These are phyloP conservation scores for Aspergillus egyptiacus DNA, from an alignment of 495 filamentous ascomycete species.

Conservation along the genomic window DNA sequence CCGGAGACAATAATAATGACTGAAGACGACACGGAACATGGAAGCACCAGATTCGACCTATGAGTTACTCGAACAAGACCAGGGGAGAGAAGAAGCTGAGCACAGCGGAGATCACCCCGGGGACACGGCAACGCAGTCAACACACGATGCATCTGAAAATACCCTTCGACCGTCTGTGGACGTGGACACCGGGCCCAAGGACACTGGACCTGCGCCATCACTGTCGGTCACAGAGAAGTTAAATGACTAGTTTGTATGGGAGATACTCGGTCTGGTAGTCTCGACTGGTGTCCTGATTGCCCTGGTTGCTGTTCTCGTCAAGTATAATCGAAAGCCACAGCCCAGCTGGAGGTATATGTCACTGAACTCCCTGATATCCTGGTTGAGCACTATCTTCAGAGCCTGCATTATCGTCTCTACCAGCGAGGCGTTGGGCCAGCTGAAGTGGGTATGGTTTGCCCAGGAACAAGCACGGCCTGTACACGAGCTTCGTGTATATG, in stretches of 20 bases:
- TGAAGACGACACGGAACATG: no score
- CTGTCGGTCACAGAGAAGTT: neutral
- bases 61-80: no score
- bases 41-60: no score
- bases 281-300: neutral
- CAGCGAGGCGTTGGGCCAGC: slow-evolving; percentile 14
- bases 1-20: no score
- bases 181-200: no score
- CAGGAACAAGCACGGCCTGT: slow-evolving; percentile 9
- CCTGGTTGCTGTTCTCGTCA: neutral
- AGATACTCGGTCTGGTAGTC: neutral
- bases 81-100: no score
- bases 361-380: slow-evolving; percentile 16
- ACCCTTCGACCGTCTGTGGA: no score
- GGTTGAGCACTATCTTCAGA: slow-evolving; percentile 13
- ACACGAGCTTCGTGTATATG: slow-evolving; percentile 7
- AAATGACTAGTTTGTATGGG: neutral
- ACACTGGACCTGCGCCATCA: no score
- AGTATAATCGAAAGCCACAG: slow-evolving; percentile 1
- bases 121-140: no score
- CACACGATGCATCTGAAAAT: no score
- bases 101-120: no score
- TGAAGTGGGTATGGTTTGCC: slow-evolving; percentile 22
- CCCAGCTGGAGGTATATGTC: slow-evolving; percentile 13
- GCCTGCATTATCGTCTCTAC: slow-evolving; percentile 8